phyloP scores from a whole-genome alignment of 306 rosid genomes.

The Senna siamea region DNA sequence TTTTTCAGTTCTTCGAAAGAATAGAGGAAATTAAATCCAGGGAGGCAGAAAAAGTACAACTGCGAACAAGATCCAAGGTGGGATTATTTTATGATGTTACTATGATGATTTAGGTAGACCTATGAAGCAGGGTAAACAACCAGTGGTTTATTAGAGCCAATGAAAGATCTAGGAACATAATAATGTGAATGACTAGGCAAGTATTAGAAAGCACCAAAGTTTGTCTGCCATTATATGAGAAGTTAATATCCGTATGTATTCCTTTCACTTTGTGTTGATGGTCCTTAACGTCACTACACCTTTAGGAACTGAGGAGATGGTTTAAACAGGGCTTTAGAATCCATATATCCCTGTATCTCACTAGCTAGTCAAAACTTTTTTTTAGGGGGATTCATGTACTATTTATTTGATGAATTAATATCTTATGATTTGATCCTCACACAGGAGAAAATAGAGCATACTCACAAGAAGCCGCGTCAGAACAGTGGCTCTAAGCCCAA shows the following conservation, averaged over 20 bases:
- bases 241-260: slow-evolving; percentile 7
- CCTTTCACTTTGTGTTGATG: slow-evolving; percentile 3
- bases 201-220: slow-evolving; percentile 4
- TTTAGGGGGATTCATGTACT: not conserved
- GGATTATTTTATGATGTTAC: slow-evolving; percentile 10
- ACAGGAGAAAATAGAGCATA: slow-evolving; percentile 53
- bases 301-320: not conserved
- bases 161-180: not conserved
- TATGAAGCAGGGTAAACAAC: too few species aligned
- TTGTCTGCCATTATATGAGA: slow-evolving; percentile 18
- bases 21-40: slow-evolving; percentile 57
- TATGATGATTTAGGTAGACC: slow-evolving; percentile 11
- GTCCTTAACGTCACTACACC: not conserved
- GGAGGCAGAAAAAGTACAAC: slow-evolving; percentile 57
- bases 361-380: not conserved
- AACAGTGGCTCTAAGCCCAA: slow-evolving; percentile 49
- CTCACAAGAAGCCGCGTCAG: slow-evolving; percentile 44
- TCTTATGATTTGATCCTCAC: slow-evolving; percentile 18
- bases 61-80: slow-evolving; percentile 60
- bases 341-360: not conserved
- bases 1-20: slow-evolving; percentile 68
- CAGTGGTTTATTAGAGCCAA: not conserved
- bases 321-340: not conserved
- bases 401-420: slow-evolving; percentile 7
- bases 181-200: not conserved